Conservation (phyloP, 805 yeast genomes). For the Lipomyces lipofer region DNA sequence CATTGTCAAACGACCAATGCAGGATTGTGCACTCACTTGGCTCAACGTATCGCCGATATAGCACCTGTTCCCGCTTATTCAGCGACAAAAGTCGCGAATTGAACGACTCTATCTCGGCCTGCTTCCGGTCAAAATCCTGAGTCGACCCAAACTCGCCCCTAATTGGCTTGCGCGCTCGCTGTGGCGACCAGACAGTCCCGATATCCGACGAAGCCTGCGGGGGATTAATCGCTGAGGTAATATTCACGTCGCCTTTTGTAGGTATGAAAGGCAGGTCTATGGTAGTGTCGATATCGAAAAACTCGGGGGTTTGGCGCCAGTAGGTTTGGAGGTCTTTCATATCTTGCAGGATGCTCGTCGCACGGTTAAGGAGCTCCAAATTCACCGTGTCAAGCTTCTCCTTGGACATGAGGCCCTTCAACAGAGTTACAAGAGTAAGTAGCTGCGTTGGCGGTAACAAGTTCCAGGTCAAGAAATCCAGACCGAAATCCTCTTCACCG, state of each 20-base stretch:
- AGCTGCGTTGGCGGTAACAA: conserved; percentile 10
- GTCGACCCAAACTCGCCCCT: no score
- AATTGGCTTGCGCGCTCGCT: no score
- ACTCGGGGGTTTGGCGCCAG: conserved; percentile 7
- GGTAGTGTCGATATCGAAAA: conserved; percentile 6
- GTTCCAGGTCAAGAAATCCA: conserved; percentile 14
- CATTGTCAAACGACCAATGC: neutral
- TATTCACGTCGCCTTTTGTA: no score
- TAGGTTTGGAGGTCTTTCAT: conserved; percentile 8
- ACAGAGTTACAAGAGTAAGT: conserved; percentile 4
- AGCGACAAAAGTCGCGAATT: no score
- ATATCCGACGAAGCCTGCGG: no score
- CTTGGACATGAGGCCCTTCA: conserved; percentile 23
- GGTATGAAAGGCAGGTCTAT: no score
- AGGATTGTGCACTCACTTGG: conserved; percentile 6
- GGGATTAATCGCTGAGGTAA: no score
- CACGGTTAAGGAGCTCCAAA: conserved; percentile 13
- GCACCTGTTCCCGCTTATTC: conserved; percentile 19
- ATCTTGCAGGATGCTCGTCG: conserved; percentile 6
- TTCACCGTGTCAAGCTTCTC: conserved; percentile 8
- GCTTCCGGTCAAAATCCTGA: no score
- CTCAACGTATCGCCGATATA: conserved; percentile 15
- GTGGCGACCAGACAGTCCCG: no score
- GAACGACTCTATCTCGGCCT: no score
- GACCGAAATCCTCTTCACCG: neutral